Evolutionary conservation across 306 rosid species (phyloP).

Genomic region (Abrus precatorius): DNA sequence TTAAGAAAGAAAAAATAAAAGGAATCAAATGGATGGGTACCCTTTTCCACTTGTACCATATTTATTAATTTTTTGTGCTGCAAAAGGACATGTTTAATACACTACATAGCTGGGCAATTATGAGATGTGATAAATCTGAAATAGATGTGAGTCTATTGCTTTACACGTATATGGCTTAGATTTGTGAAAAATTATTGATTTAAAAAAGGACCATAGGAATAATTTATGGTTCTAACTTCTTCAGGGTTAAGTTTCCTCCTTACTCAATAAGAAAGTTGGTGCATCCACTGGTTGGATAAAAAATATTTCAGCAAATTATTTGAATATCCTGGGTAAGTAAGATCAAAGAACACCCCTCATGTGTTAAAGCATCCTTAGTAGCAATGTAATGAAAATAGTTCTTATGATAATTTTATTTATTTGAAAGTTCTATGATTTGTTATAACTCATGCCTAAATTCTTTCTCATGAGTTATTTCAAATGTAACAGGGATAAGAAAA

Average conservation of each 20-base stretch:
- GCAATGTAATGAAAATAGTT: conserved; percentile 40
- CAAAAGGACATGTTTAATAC: not conserved
- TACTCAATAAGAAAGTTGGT: conserved; percentile 31
- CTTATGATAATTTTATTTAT: conserved; percentile 25
- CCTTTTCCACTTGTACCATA: not conserved
- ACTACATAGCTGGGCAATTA: conserved; percentile 24
- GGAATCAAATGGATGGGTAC: not conserved
- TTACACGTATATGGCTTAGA: conserved; percentile 14
- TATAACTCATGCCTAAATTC: conserved; percentile 2
- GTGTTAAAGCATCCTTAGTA: conserved; percentile 9
- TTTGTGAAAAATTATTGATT: not conserved
- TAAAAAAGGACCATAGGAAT: conserved; percentile 1
- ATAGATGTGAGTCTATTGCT: not conserved
- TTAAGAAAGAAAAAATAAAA: not conserved
- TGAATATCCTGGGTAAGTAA: conserved; percentile 3
- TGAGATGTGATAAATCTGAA: conserved; percentile 8
- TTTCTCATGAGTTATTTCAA: conserved; percentile 39
- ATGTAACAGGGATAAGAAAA: conserved; percentile 53
- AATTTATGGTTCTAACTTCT: conserved; percentile 11
- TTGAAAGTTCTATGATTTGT: conserved; percentile 23
- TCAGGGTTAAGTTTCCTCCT: conserved; percentile 7
- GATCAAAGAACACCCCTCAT: conserved; percentile 21
- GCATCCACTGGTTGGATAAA: not conserved
- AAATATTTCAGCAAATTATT: conserved; percentile 10
- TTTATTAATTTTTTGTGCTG: not conserved